phyloP scores from a whole-genome alignment of 768 basidiomycete genomes.

The Mycena galericulata region DNA sequence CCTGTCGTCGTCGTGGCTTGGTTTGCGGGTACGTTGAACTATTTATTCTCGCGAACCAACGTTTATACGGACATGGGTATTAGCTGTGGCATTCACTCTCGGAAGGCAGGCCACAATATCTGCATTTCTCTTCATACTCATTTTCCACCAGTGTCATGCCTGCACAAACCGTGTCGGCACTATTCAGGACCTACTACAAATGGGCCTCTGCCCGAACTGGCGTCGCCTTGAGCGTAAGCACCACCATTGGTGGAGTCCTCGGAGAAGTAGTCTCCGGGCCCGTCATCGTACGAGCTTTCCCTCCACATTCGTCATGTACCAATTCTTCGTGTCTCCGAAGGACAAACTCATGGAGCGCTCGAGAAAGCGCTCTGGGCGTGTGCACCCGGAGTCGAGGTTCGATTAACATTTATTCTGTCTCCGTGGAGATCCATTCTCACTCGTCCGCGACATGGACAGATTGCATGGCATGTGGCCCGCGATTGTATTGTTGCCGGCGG shows the following conservation, averaged over 20 bases:
- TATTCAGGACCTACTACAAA: slow-evolving; percentile 31
- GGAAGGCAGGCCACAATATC: slow-evolving; percentile 24
- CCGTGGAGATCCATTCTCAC: not conserved
- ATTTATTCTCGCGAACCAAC: not conserved
- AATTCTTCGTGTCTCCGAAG: not conserved
- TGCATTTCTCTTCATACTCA: not conserved
- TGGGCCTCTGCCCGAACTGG: slow-evolving; percentile 35
- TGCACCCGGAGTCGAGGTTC: slow-evolving; percentile 30
- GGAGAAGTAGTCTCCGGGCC: slow-evolving; percentile 36
- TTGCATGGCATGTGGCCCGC: slow-evolving; percentile 38
- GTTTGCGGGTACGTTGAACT: slow-evolving; percentile 17
- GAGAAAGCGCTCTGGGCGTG: slow-evolving; percentile 25
- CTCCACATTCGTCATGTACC: not conserved
- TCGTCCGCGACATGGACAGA: not conserved
- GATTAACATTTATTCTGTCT: not conserved
- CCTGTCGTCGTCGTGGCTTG: slow-evolving; percentile 27
- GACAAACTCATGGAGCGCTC: slow-evolving; percentile 34
- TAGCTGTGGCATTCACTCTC: slow-evolving; percentile 36
- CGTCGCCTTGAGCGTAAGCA: slow-evolving; percentile 33
- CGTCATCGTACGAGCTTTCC: slow-evolving; percentile 26
- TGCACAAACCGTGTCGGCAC: slow-evolving; percentile 35
- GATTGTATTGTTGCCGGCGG: slow-evolving; percentile 29
- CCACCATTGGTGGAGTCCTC: slow-evolving; percentile 35
- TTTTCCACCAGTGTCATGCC: slow-evolving; percentile 30
- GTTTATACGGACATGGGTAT: not conserved